Base-by-base conservation (phyloP, 208 protist species). In the Vickermania spadyakhi region DNA sequence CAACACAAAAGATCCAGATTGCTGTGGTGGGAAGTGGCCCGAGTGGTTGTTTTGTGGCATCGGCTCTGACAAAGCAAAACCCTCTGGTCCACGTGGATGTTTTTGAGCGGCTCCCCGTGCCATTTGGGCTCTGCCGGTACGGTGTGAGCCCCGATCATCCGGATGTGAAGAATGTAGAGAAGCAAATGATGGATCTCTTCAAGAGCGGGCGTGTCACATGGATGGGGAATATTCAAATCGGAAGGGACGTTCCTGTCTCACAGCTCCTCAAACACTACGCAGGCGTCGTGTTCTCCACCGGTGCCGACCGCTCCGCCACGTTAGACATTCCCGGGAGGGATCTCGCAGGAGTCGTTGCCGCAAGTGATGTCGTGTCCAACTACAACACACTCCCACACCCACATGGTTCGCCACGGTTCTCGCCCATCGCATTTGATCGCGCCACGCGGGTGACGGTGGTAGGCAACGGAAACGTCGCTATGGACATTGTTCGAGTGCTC, bases 101-200 rank as follows among this genome's bases (percentile, higher is more conserved):
- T 7, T 92, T 90, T 57, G 97, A 99, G 68, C 68, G 85, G 3
- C 73, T 98, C 28, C 96, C 96, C 0, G 91, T 97, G 45, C 96
- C 97, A 0, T 98, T 94, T 62, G 97, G 97, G n/a, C 70, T 99
- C 11, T 96, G 94, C 41, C 89, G 97, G 56, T 98, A 97, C 77
- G 97, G 97, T 31, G 97, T 99, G 11, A 94, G 97, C 2, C 97
- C 97, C 0, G 97, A 99, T 69, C 97, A 99, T 70, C 96, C 89
- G 0, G 96, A 98, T 58, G 96, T 98, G 51, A 98, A 98, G 64
- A 95, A 96, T 56, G 93, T 98, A 27, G 87, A 89, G 68, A 79
- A 82, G 56, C 82, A 93, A 60, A 98, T 97, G 58, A 62, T 88
- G 54, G 60, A 86, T 26, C 75, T 97, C 52, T 90, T 92, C 63